Base-by-base conservation (phyloP, 192 early-diverging fungal genomes). In the Gigaspora rosea region DNA sequence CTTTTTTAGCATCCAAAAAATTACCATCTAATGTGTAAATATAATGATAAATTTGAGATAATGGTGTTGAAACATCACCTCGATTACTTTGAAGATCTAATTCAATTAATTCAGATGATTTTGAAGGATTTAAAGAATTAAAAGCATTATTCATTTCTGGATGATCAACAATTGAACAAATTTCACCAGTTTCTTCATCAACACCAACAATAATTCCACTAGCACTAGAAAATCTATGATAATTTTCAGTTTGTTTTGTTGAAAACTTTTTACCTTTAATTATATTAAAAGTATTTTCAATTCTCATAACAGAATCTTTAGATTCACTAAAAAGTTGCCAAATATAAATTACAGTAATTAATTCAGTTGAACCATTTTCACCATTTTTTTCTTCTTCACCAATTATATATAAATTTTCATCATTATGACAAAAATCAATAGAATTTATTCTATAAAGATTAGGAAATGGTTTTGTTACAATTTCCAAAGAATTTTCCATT, bases 401-500 rank as follows among this genome's bases (percentile, higher is more conserved):
- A n/a, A 72, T 2, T 16, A 72, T 72, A 20, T 58, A 46, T 57
- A 72, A 47, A 9, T 22, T 22, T 72, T 72, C 71, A 46, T 72
- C 71, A 32, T 58, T 51, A 41, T 72, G 54, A 57, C 57, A 57
- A 46, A 72, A 72, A 58, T 72, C 71, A 8, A 72, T 16, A 0
- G 36, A 46, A 18, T 46, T 20, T 11, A 72, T 58, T 58, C 33
- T 58, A n/a, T 72, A 27, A 35, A 58, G 33, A 20, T 52, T 15
- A 16, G 46, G 33, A 54, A 72, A 58, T 22, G 8, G 36, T 46
- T 36, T 12, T 36, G 50, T 72, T 33, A 16, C n/a, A 58, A 54
- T 41, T 32, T 72, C 71, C 6, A 72, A 57, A n/a, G 20, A 32
- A 72, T 72, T 72, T 58, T 72, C 71, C 32, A 72, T 54, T 13